Percentiles rank a stretch among this genome's conserved stretches.
Evolutionary conservation across 176 grass and related monocot genomes (phyloP).

Genomic region (Phragmites australis): DNA sequence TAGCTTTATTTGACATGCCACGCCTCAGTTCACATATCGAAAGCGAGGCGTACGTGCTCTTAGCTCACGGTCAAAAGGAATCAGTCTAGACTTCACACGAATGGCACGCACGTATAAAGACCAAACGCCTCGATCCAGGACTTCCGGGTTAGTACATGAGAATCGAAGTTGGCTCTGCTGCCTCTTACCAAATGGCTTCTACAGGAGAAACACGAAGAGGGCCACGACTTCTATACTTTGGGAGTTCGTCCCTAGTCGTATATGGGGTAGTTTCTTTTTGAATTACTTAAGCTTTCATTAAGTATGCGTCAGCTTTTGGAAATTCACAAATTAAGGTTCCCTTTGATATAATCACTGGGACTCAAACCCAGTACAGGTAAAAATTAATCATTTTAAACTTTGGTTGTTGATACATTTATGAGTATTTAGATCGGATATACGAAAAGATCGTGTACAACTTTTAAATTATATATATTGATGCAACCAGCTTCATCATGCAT

Average conservation of each 20-base stretch:
- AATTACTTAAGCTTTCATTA: background rate
- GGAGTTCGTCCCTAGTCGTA: background rate
- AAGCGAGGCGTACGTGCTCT: background rate
- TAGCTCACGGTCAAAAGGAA: constrained; percentile 12
- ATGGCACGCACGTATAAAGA: background rate
- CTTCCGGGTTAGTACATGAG: background rate
- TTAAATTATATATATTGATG: background rate
- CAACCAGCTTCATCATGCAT: background rate
- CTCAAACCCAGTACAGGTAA: no score
- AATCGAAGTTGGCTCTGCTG: background rate
- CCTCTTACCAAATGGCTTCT: constrained; percentile 27
- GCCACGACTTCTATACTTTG: background rate
- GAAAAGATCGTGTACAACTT: background rate
- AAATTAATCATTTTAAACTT: no score
- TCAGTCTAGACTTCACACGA: constrained; percentile 2
- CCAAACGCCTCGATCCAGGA: background rate
- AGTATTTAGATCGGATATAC: background rate
- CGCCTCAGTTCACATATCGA: constrained; percentile 37
- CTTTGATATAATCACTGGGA: no score
- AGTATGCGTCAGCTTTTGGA: background rate
- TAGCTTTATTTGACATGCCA: constrained; percentile 40
- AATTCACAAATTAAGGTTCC: no score
- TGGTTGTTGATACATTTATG: no score
- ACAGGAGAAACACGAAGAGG: no score
- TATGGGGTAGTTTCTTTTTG: background rate